Base-by-base conservation (phyloP, 306 rosid genomes). In the Prunus padus region DNA sequence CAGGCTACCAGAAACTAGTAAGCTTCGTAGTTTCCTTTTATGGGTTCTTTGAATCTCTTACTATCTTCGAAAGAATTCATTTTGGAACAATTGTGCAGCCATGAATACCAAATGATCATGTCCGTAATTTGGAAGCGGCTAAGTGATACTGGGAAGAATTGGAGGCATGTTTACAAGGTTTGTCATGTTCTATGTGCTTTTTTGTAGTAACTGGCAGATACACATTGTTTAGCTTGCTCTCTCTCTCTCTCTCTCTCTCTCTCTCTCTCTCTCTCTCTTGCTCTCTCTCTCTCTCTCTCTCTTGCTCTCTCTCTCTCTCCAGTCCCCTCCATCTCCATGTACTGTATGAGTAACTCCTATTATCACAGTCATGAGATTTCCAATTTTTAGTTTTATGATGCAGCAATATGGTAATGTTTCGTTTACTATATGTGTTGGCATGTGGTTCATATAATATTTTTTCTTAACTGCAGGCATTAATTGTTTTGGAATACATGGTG, bases 161-260 rank as follows among this genome's bases (percentile, higher is more conserved):
- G 99, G 99, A 91, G 99, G 67, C 99, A 96, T 73, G 99, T 96
- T 77, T 96, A 92, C 88, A 96, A 96, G 99, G 99, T 96, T 76
- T 59, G 64, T 65, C 30, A 33, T 67, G 3, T 56, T 70, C 64
- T 49, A 1, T 68, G 75, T 76, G 30, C 67, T 72, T 60, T 84
- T 55, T 62, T 74, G 70, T 61, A 45, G 61, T 57, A 56, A 54
- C 73, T 71, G 50, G 28, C 11, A 5, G 57, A 52, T 77, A 77
- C 60, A 69, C 50, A 72, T 33, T 64, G 44, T 70, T 44, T 56
- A 72, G 26, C 65, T 71, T 59, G 14, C 42, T 62, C 23, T 18
- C 44, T 51, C 31, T 28, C 40, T n/a, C 63, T 47, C 25, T 26
- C 23, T 59, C 56, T 45, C 60, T 78, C 45, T 69, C 8, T 47